phyloP scores from a whole-genome alignment of 208 protist species.

The Leishmania aethiopica region DNA sequence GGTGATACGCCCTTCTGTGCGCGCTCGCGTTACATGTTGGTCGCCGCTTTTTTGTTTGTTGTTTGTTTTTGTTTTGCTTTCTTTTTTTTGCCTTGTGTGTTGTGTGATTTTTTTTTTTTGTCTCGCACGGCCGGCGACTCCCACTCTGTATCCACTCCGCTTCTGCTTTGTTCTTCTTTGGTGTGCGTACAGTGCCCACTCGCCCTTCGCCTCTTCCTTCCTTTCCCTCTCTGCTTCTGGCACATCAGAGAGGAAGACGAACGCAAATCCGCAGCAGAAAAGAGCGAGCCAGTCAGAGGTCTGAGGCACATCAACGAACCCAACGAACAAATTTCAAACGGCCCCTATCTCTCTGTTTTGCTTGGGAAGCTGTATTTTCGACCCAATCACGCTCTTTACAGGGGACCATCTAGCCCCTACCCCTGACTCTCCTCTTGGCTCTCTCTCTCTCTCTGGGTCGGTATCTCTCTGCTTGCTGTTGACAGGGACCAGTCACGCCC shows the following conservation, averaged over 20 bases:
- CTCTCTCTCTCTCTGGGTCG: constrained; percentile 8
- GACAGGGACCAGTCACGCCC: background rate
- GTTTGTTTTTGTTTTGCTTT: background rate
- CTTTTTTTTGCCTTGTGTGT: background rate
- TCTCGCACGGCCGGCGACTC: background rate
- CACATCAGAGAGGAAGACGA: background rate
- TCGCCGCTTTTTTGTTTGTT: background rate
- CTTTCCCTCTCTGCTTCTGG: background rate
- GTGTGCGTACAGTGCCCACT: background rate
- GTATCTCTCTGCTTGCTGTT: background rate
- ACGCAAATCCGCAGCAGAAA: background rate
- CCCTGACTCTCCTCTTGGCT: constrained; percentile 3
- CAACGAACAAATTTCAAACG: background rate
- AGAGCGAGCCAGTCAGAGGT: background rate
- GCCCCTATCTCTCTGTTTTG: background rate
- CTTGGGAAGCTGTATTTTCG: background rate
- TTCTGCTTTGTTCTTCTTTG: background rate
- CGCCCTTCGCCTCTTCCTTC: background rate
- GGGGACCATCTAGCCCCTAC: background rate
- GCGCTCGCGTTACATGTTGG: background rate
- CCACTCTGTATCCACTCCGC: background rate
- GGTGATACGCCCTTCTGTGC: background rate
- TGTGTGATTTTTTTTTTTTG: background rate
- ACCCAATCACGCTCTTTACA: background rate
- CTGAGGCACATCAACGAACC: constrained; percentile 3